phyloP scores from a whole-genome alignment of 148 eudicot species.

The Camellia granthamiana region DNA sequence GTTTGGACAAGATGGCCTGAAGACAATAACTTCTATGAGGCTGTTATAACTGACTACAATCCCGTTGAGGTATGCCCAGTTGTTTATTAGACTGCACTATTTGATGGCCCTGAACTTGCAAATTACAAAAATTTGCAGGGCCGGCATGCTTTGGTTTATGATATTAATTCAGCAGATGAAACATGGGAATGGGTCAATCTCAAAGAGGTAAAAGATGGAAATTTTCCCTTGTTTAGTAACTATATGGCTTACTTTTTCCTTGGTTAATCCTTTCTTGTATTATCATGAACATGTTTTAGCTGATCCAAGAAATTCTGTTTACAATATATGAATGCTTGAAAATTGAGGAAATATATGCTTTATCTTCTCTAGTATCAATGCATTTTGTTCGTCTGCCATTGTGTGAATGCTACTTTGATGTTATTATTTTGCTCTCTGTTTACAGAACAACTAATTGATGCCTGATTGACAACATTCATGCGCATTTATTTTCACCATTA shows the following conservation, averaged over 20 bases:
- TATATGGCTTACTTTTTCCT: not conserved
- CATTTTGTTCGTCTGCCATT: too few relatives aligned
- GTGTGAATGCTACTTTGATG: too few relatives aligned
- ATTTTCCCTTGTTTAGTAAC: not conserved
- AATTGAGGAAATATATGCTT: not conserved
- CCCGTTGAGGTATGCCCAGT: slow-evolving; percentile 24
- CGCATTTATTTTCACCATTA: too few relatives aligned
- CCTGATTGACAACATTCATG: not conserved
- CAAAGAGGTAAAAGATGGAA: slow-evolving; percentile 40
- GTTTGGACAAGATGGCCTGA: slow-evolving; percentile 71
- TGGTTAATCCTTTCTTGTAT: not conserved
- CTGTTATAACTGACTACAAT: slow-evolving; percentile 49
- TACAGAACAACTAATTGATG: not conserved
- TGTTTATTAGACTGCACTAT: slow-evolving; percentile 17
- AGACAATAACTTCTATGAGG: slow-evolving; percentile 62
- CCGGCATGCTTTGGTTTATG: slow-evolving; percentile 57
- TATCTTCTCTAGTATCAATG: not conserved
- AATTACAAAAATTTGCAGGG: slow-evolving; percentile 30
- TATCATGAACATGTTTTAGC: not conserved
- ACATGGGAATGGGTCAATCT: slow-evolving; percentile 73
- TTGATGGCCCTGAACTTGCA: not conserved
- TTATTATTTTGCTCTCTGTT: too few relatives aligned
- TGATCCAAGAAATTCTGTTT: not conserved
- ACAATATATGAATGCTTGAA: not conserved
- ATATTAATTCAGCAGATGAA: slow-evolving; percentile 43